phyloP scores from a whole-genome alignment of 768 basidiomycete genomes.

The Amanita muscaria region DNA sequence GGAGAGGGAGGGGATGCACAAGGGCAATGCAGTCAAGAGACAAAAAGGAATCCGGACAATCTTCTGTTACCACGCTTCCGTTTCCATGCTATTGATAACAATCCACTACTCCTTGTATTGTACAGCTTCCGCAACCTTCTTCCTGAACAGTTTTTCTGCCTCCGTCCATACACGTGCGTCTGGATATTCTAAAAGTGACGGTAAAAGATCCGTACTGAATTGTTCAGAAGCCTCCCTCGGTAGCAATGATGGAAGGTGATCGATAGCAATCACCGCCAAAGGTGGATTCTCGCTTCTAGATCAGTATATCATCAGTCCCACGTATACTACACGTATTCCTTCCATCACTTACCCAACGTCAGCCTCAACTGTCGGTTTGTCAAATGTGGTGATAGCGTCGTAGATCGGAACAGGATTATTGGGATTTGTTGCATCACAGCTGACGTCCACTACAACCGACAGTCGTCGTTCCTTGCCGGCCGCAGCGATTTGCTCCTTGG shows the following conservation, averaged over 20 bases:
- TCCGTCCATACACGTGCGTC: constrained; percentile 77
- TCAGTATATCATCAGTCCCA: constrained; percentile 12
- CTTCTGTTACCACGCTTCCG: constrained; percentile 2
- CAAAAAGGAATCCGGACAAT: neutral
- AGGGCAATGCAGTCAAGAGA: constrained; percentile 20
- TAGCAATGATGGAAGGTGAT: constrained; percentile 91
- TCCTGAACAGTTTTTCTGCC: constrained; percentile 74
- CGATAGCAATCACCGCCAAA: constrained; percentile 87
- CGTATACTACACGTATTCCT: constrained; percentile 3
- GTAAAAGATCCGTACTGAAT: constrained; percentile 82
- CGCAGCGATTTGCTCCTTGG: constrained; percentile 55
- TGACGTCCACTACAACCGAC: constrained; percentile 89
- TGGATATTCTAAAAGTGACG: constrained; percentile 78
- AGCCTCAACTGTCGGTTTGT: constrained; percentile 83
- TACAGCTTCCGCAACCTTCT: constrained; percentile 39
- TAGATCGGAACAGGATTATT: constrained; percentile 98
- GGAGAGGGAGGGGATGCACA: constrained; percentile 25
- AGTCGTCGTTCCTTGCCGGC: constrained; percentile 65
- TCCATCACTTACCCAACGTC: constrained; percentile 56
- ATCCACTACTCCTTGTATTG: no score
- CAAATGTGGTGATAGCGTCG: constrained; percentile 86
- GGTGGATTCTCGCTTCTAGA: constrained; percentile 54
- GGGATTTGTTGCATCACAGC: constrained; percentile 98
- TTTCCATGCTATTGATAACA: neutral
- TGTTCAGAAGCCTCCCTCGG: constrained; percentile 97